These are phyloP conservation scores for Fusarium beomiforme DNA, from an alignment of 2,329 filamentous ascomycete genomes.

Conservation along the genomic window DNA sequence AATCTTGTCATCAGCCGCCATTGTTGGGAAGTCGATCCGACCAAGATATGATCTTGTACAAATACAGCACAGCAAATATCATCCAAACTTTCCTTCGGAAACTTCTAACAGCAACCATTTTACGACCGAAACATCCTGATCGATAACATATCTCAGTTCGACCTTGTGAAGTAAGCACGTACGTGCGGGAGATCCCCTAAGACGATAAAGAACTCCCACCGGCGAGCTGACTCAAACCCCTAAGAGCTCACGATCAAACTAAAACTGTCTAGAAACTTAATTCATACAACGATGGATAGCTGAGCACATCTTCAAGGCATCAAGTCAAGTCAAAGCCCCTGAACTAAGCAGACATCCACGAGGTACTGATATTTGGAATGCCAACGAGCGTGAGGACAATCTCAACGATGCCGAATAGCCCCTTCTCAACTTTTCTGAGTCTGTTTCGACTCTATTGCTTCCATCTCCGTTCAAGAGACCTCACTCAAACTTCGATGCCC, in stretches of 20 bases:
- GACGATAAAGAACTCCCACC: neutral
- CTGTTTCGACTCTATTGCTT: neutral
- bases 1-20: neutral
- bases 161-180: neutral
- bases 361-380: neutral
- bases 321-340: neutral
- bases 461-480: neutral
- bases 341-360: neutral
- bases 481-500: neutral
- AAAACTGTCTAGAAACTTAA: too few relatives aligned
- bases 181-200: neutral
- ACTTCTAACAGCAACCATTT: too few relatives aligned
- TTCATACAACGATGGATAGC: neutral
- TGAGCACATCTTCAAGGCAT: neutral
- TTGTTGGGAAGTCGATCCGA: neutral
- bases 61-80: neutral
- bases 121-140: too few relatives aligned
- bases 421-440: neutral
- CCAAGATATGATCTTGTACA: neutral
- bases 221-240: neutral
- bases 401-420: neutral
- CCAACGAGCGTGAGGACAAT: neutral
- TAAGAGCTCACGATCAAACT: neutral
- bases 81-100: neutral
- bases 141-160: neutral